Base-by-base conservation (phyloP, 495 filamentous ascomycete species). In the Collariella sp. region DNA sequence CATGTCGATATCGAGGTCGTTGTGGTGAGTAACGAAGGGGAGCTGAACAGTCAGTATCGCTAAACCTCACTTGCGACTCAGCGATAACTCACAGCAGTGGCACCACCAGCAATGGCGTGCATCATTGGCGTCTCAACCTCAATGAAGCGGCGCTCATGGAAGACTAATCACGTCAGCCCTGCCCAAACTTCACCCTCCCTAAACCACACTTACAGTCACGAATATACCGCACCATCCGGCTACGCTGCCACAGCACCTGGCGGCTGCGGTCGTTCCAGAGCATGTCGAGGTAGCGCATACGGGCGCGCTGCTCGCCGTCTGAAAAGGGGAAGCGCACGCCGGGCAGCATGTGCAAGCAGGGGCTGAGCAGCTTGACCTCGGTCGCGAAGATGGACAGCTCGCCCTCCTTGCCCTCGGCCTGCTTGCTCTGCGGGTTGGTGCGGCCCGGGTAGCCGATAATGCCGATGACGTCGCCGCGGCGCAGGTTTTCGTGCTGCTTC, bases 91-190 rank as follows among this genome's bases (percentile, higher is more conserved):
- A 62, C 60, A 26, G 93, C 93, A 7, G 94, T 97, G 18, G 93
- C 93, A 56, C 93, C 93, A 63, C 93, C 93, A 24, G 91, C 90
- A 66, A 95, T 93, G 52, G 86, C 81, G 64, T 95, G 94, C 84
- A 99, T 88, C 82, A 97, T 95, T 9, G 94, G 94, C 1, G 93
- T 97, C 73, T 96, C 87, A n/a, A 97, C 89, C 69, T 96, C 91
- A 45, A 86, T 76, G 66, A 97, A 98, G 54, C 89, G 88, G 46
- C 81, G 78, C 50, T 77, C 77, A 60, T 96, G 88, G 60, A 98
- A 88, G 78, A 82, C 54, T 62, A 24, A 18, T 5, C 34, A 3
- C 22, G 52, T 56, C 35, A 62, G 54, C 2, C 29, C 20, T 29
- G 15, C n/a, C 3, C 40, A 29, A 6, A 7, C 22, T n/a, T 13